Percentiles rank a stretch among this genome's conserved stretches.
Evolutionary conservation across 2,329 filamentous ascomycete genomes (phyloP).

Genomic region (Phoma sp.): DNA sequence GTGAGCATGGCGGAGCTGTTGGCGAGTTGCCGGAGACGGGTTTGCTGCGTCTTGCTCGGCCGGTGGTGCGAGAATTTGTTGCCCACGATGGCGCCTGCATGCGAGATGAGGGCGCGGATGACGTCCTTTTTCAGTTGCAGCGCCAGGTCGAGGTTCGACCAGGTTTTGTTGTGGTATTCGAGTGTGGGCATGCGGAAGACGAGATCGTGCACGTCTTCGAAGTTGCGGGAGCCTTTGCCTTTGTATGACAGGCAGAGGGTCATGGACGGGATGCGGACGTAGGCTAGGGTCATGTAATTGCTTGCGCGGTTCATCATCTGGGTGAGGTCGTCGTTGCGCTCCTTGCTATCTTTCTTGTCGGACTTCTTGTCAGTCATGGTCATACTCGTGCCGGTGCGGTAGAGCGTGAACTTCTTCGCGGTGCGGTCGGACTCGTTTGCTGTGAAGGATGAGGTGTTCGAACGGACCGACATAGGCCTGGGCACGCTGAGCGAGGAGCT

Average conservation of each 20-base stretch:
- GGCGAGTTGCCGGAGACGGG: conserved; percentile 81
- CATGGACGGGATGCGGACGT: conserved; percentile 93
- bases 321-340: conserved; percentile 83
- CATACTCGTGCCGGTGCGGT: conserved; percentile 50
- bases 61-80: conserved; percentile 95
- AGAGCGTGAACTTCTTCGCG: conserved; percentile 45
- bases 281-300: conserved; percentile 96
- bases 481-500: conserved; percentile 20
- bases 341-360: conserved; percentile 57
- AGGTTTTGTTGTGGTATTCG: conserved; percentile 98
- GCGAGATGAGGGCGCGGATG: conserved; percentile 89
- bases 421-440: conserved; percentile 41
- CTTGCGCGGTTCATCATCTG: conserved; percentile 96
- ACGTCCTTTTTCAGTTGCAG: conserved; percentile 93
- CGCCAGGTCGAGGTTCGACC: conserved; percentile 95
- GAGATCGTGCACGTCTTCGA: conserved; percentile 96
- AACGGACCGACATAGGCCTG: conserved; percentile 39
- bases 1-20: conserved; percentile 71
- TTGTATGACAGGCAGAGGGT: conserved; percentile 97
- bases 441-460: conserved; percentile 31
- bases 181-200: conserved; percentile 94
- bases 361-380: conserved; percentile 49
- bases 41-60: conserved; percentile 79
- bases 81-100: conserved; percentile 93
- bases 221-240: conserved; percentile 90